phyloP scores from a whole-genome alignment of 306 rosid genomes.

The Hippophae tibetana region DNA sequence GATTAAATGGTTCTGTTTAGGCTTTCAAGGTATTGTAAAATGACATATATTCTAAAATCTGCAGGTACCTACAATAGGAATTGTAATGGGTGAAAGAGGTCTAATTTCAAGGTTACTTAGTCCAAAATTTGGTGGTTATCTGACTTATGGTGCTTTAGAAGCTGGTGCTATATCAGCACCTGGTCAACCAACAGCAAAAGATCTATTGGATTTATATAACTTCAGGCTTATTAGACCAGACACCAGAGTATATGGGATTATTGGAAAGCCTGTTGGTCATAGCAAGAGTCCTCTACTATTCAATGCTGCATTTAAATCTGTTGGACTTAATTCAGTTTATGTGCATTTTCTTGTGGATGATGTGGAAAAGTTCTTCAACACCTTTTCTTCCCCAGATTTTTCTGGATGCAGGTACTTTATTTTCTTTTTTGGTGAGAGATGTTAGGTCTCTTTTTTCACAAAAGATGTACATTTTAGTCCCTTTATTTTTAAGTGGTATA shows the following conservation, averaged over 20 bases:
- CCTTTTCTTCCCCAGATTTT: conserved; percentile 53
- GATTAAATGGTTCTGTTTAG: background rate
- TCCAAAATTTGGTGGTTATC: conserved; percentile 59
- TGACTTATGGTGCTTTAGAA: conserved; percentile 51
- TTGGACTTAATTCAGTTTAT: conserved; percentile 51
- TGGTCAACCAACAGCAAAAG: conserved; percentile 49
- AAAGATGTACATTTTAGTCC: too few relatives aligned
- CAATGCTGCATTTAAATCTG: conserved; percentile 48
- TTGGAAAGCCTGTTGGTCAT: conserved; percentile 62
- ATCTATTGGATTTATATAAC: conserved; percentile 52
- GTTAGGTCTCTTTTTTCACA: background rate
- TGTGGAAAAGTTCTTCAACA: conserved; percentile 36
- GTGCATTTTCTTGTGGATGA: conserved; percentile 54
- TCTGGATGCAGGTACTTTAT: conserved; percentile 49
- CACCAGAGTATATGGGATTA: conserved; percentile 58
- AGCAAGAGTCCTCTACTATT: conserved; percentile 56
- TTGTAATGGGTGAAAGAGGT: conserved; percentile 64
- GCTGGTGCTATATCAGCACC: conserved; percentile 41
- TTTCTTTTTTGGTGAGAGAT: too few relatives aligned
- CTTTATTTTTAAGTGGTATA: too few relatives aligned
- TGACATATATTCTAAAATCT: background rate
- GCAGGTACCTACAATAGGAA: conserved; percentile 59
- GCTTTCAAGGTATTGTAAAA: background rate
- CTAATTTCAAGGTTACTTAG: conserved; percentile 46
- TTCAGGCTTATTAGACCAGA: conserved; percentile 44